A percentile compares a stretch with the other conserved stretches of the same genome.
phyloP scores from a whole-genome alignment of 768 basidiomycete genomes.

The Kwoniella dendrophila region DNA sequence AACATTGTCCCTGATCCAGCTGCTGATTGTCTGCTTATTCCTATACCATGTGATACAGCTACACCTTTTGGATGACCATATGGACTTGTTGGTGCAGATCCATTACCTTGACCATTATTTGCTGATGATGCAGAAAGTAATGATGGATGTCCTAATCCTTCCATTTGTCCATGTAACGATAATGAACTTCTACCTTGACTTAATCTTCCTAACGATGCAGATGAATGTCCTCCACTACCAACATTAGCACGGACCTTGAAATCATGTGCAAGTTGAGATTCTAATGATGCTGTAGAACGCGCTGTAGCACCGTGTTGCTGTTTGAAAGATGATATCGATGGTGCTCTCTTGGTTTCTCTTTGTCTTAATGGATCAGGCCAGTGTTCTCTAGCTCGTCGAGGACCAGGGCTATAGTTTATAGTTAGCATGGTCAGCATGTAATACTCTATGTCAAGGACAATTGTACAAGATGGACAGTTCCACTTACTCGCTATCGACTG shows the following conservation, averaged over 20 bases:
- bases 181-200: constrained; percentile 31
- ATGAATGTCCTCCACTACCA: constrained; percentile 22
- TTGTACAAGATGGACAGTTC: not conserved
- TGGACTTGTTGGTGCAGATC: constrained; percentile 51
- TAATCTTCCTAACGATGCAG: constrained; percentile 36
- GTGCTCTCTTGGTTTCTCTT: constrained; percentile 33
- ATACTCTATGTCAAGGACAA: too few species aligned
- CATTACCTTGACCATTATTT: constrained; percentile 22
- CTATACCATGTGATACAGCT: constrained; percentile 46
- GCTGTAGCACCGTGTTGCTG: constrained; percentile 37
- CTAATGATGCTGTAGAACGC: constrained; percentile 50
- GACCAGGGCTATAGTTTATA: constrained; percentile 52
- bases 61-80: constrained; percentile 52
- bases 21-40: constrained; percentile 37
- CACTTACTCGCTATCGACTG: constrained; percentile 56
- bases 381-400: constrained; percentile 36
- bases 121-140: not conserved
- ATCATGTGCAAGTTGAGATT: constrained; percentile 54
- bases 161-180: constrained; percentile 24
- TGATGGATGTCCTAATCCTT: not conserved
- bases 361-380: constrained; percentile 30
- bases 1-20: constrained; percentile 25
- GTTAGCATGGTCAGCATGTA: constrained; percentile 7
- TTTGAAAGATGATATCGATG: constrained; percentile 41
- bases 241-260: constrained; percentile 51